Evolutionary conservation across 805 yeast genomes (phyloP), one percentile per base, ranked within the genome.

Genomic region (Wickerhamiella bombiphila): DNA sequence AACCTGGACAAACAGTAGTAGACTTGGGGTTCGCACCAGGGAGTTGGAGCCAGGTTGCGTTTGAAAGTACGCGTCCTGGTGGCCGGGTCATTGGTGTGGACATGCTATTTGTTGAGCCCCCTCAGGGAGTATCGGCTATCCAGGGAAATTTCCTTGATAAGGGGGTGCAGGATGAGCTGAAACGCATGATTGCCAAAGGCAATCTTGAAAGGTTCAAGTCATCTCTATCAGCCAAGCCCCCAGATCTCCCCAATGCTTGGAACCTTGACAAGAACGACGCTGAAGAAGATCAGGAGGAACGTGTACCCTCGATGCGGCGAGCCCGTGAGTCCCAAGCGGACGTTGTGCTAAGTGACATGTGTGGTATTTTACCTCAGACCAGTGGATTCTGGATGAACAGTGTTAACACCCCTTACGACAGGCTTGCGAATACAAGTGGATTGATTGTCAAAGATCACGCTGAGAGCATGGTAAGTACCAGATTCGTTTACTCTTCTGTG

Each of bases 341-440:
- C 60, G 60, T 78, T 17, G 71, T 80, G 35, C 51, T 80, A 37
- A 79, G 88, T 62, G 93, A 80, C 63, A 80, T 80, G 93, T 79
- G 78, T 66, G 88, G 66, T 54, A 78, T 62, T 39, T 45, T 47
- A 45, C 64, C 70, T 35, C 75, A 70, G 48, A 54, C 56, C 22
- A 51, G 61, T 18, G 72, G 72, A 4, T 71, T 60, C 53, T 65
- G 72, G 68, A 65, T 63, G 53, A 63, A 71, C 59, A 70, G 79
- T 66, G 73, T 81, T 76, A 77, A 76, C 74, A 70, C 69, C 39
- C 74, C 94, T 34, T 79, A 74, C 55, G 64, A 65, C 60, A 88
- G 95, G 97, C 79, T 88, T 80, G 80, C 83, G 34, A 88, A 88
- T 53, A 82, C 96, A 3, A 66, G 85, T 11, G 97, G 98, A 3